Percentiles rank a stretch among this genome's conserved stretches.
Conservation (phyloP, 257 asterid species). For the Gardenia jasminoides region DNA sequence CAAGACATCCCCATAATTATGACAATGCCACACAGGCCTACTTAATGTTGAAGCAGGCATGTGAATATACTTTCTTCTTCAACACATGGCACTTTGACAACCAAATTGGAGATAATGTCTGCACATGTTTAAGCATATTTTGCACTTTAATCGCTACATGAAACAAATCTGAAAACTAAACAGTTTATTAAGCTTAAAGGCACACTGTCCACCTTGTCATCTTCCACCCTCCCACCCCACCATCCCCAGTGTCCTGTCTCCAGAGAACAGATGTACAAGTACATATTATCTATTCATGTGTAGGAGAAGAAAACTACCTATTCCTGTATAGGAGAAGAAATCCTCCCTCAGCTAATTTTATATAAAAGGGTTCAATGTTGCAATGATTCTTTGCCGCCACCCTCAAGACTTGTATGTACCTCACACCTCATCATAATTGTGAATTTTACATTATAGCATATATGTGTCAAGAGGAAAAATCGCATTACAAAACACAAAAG, state of each 20-base stretch:
- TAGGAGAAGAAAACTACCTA: background rate
- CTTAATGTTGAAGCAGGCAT: background rate
- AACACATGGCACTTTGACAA: background rate
- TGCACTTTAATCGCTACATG: background rate
- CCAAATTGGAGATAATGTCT: background rate
- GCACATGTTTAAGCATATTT: background rate
- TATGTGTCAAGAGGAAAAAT: background rate
- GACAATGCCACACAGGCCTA: background rate
- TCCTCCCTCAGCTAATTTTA: background rate
- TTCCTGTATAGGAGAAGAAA: background rate
- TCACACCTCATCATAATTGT: background rate
- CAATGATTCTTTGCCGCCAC: background rate
- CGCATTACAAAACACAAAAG: background rate
- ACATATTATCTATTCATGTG: background rate
- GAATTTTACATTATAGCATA: background rate
- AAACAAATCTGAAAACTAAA: background rate
- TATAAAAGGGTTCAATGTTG: background rate
- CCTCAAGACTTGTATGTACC: background rate
- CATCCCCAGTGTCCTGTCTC: background rate
- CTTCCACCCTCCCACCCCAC: background rate
- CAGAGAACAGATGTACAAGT: background rate
- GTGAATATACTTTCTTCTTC: conserved; percentile 2
- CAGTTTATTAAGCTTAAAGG: background rate
- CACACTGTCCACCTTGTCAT: background rate
- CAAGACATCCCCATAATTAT: conserved; percentile 3